These are phyloP conservation scores for Allantophomopsis lycopodina DNA, from an alignment of 2,329 filamentous ascomycete species.

Conservation along the genomic window DNA sequence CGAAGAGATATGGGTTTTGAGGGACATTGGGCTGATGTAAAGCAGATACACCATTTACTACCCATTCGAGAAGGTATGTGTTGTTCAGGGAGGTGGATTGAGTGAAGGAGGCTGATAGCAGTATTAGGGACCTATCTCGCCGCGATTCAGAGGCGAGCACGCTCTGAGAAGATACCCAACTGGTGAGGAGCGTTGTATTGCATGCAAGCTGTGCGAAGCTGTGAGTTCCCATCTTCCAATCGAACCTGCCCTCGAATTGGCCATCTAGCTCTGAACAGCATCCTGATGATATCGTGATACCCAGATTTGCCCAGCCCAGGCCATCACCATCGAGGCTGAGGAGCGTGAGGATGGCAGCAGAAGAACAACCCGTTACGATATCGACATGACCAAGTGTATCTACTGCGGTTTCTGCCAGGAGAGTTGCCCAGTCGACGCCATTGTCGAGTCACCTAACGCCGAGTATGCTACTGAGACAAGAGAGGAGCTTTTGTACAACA, in stretches of 20 bases:
- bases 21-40: conserved; percentile 13
- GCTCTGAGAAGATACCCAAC: conserved; percentile 92
- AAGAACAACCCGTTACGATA: conserved; percentile 94
- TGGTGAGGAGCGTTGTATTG: conserved; percentile 97
- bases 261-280: too few relatives aligned
- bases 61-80: conserved; percentile 78
- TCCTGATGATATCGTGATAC: background rate
- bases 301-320: conserved; percentile 86
- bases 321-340: conserved; percentile 98
- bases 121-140: conserved; percentile 77
- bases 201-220: conserved; percentile 98
- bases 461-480: conserved; percentile 68
- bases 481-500: conserved; percentile 96
- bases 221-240: conserved; percentile 22
- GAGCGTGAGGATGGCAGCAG: conserved; percentile 93
- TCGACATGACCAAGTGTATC: conserved; percentile 99
- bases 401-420: conserved; percentile 99
- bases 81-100: background rate
- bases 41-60: conserved; percentile 93
- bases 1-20: background rate
- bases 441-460: conserved; percentile 62
- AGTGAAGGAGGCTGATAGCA: conserved; percentile 9
- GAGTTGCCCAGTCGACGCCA: conserved; percentile 95
- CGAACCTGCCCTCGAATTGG: too few relatives aligned
- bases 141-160: conserved; percentile 96